These are phyloP conservation scores for Monosporascus sp. DNA, from an alignment of 2,329 filamentous ascomycete species.

Conservation along the genomic window DNA sequence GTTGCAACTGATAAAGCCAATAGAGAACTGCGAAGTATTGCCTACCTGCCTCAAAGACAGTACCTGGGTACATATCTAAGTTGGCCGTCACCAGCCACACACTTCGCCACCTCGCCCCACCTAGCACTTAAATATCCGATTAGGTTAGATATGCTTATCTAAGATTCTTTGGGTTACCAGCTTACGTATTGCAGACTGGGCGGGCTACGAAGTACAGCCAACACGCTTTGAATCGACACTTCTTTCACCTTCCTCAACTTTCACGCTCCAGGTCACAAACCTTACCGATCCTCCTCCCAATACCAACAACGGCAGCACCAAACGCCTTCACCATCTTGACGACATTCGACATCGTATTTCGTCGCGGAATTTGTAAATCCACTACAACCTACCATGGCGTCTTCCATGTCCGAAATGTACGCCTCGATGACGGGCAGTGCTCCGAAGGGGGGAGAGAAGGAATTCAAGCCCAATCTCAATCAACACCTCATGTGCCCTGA, in stretches of 20 bases:
- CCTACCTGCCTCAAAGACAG: too few species aligned
- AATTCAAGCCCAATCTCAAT: slow-evolving; percentile 79
- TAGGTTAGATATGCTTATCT: too few species aligned
- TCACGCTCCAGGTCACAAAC: not conserved
- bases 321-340: not conserved
- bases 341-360: not conserved
- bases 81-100: too few species aligned
- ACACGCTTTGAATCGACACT: not conserved
- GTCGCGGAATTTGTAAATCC: not conserved
- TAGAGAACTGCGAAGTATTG: too few species aligned
- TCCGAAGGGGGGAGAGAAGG: slow-evolving; percentile 19
- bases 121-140: too few species aligned
- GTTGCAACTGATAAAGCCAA: too few species aligned
- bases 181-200: too few species aligned
- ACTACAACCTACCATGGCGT: not conserved
- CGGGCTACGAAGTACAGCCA: not conserved
- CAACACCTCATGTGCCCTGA: slow-evolving; percentile 82
- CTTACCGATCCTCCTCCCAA: not conserved
- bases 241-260: not conserved
- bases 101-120: too few species aligned
- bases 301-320: not conserved
- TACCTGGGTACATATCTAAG: too few species aligned
- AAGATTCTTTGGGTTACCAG: too few species aligned
- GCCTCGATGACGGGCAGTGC: slow-evolving; percentile 25
- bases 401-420: slow-evolving; percentile 28